Conservation (phyloP, 1,139 yeast species). For the Sugiyamaella japonica region DNA sequence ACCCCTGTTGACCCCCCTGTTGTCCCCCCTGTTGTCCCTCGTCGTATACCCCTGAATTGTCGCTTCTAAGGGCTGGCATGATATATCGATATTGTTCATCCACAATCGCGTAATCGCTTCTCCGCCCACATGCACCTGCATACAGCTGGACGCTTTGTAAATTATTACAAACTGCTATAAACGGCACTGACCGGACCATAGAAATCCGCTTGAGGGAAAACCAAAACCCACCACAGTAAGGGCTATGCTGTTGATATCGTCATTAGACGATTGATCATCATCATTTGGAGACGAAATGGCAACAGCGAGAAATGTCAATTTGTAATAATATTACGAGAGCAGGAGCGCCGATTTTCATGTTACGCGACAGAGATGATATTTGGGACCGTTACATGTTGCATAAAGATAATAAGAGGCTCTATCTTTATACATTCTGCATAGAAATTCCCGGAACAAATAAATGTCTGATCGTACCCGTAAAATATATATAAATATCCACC, state of each 20-base stretch:
- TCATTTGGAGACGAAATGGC: background rate
- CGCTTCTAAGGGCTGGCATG: too few relatives aligned
- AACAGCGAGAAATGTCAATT: background rate
- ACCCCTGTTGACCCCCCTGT: too few relatives aligned
- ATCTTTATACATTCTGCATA: background rate
- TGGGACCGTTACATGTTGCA: background rate
- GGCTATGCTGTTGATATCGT: background rate
- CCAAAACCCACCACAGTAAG: background rate
- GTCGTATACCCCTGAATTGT: too few relatives aligned
- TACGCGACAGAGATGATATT: background rate
- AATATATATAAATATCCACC: constrained; percentile 1
- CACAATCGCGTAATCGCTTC: too few relatives aligned
- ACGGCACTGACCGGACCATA: background rate
- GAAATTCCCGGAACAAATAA: background rate
- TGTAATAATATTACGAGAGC: background rate
- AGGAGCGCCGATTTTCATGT: background rate
- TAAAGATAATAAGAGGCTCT: too few relatives aligned
- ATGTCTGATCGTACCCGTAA: background rate
- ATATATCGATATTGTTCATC: too few relatives aligned
- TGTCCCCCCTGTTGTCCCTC: too few relatives aligned
- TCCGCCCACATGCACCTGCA: too few relatives aligned
- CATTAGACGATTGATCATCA: background rate
- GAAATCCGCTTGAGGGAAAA: background rate
- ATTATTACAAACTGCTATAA: background rate
- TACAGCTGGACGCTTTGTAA: background rate